A percentile compares a stretch with the other conserved stretches of the same genome.
phyloP scores from a whole-genome alignment of 1,139 yeast species.

The Yamadazyma sp. region DNA sequence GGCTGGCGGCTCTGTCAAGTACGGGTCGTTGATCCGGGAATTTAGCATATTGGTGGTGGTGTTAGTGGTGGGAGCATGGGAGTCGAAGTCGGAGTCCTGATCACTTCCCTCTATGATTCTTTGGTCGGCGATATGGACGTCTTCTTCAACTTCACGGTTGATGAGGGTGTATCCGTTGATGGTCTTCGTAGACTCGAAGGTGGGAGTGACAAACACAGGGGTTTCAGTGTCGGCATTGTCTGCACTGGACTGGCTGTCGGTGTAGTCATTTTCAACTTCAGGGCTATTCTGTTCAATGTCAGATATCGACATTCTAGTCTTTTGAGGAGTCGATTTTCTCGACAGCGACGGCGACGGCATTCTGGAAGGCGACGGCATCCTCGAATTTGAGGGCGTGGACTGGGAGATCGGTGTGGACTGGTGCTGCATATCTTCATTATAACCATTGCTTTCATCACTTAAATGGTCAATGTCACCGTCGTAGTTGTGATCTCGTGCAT shows the following conservation, averaged over 20 bases:
- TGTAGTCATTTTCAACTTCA: no score
- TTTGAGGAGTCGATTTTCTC: no score
- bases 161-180: conserved; percentile 39
- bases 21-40: conserved; percentile 40
- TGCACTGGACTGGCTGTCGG: background rate
- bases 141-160: conserved; percentile 22
- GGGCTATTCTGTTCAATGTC: no score
- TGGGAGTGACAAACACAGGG: conserved; percentile 2
- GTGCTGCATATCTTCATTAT: conserved; percentile 11
- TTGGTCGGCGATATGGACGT: conserved; percentile 41
- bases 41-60: conserved; percentile 22
- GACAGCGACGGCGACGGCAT: background rate
- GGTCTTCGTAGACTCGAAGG: conserved; percentile 11
- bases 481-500: conserved; percentile 1
- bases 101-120: conserved; percentile 36
- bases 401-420: conserved; percentile 34
- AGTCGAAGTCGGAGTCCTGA: no score
- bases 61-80: no score
- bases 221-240: no score
- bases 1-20: conserved; percentile 19
- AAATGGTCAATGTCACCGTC: background rate
- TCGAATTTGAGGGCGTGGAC: conserved; percentile 31
- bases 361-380: background rate
- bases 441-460: conserved; percentile 12
- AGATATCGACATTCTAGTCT: no score